Base-by-base conservation (phyloP, 768 basidiomycete genomes). In the Pleurotus tuber-regium region DNA sequence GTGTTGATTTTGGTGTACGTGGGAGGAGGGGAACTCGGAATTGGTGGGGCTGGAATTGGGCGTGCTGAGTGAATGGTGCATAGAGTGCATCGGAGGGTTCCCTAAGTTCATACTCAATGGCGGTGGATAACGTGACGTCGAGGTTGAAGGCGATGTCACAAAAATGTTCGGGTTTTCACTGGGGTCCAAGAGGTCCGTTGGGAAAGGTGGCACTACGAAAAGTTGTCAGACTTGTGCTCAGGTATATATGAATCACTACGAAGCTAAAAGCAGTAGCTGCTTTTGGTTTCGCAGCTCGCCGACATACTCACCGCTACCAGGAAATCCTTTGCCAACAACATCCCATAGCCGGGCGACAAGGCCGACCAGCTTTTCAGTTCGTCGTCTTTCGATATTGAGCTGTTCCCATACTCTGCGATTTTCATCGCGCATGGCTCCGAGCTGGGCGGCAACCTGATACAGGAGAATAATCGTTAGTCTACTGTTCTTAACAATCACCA, bases 401-500 rank as follows among this genome's bases (percentile, higher is more conserved):
- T 69, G 70, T 50, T 83, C 76, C 74, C 78, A 81, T 52, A 90
- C 74, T 23, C 81, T 69, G 40, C 79, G 67, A 57, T 89, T 87
- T 64, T 90, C 88, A 5, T 88, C 86, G 43, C 83, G 76, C 76
- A 91, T 85, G 7, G 82, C 77, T 11, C 70, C 69, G 7, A 92
- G 75, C 61, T 87, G 87, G 1, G 80, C 78, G 4, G 78, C 79
- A 16, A 80, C 76, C 78, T 80, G 66, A 21, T 7, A 30, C 23
- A 44, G 40, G 36, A 39, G 28, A 35, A 36, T 11, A 25, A 39
- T 51, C 7, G 3, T 6, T 1, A 4, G 29, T 21, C 39, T 26
- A 29, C 36, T 43, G 21, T 33, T 44, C 46, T 11, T 61, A 55
- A 48, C 58, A 60, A 4, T 67, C 70, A n/a, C 18, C 42, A 51